Percentiles rank a stretch among this genome's conserved stretches.
These are phyloP conservation scores for Metschnikowia vanudenii DNA, from an alignment of 805 yeast genomes.

Conservation along the genomic window DNA sequence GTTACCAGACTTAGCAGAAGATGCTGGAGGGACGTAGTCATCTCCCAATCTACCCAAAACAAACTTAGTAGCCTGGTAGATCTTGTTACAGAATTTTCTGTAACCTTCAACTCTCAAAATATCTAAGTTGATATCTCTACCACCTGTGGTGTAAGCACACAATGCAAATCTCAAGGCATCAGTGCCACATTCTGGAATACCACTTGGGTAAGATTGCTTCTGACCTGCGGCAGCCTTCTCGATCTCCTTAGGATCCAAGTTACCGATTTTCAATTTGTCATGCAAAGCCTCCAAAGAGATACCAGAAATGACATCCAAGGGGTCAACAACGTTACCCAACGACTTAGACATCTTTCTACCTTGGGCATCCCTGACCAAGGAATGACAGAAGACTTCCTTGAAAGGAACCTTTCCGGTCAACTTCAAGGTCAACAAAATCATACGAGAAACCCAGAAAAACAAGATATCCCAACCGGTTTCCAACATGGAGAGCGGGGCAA, in stretches of 20 bases:
- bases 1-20: conserved; percentile 61
- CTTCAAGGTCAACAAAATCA: conserved; percentile 89
- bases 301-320: conserved; percentile 90
- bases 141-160: conserved; percentile 98
- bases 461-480: conserved; percentile 99
- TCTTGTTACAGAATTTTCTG: conserved; percentile 99
- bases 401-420: conserved; percentile 90
- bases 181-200: conserved; percentile 99
- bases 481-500: conserved; percentile 88
- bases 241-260: conserved; percentile 85
- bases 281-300: conserved; percentile 76
- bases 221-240: conserved; percentile 88
- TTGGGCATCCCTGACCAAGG: conserved; percentile 97
- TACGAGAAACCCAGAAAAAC: conserved; percentile 98
- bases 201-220: conserved; percentile 85
- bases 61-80: conserved; percentile 97
- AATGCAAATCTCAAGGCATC: conserved; percentile 97
- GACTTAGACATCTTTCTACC: conserved; percentile 99
- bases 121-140: conserved; percentile 95
- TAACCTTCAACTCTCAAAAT: conserved; percentile 97
- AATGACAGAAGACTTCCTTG: conserved; percentile 96
- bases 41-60: conserved; percentile 90
- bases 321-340: conserved; percentile 94
- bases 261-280: conserved; percentile 73
- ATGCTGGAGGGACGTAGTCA: conserved; percentile 78